Percentiles rank a stretch among this genome's conserved stretches.
Conservation (phyloP, 2,329 filamentous ascomycete genomes). For the Sclerotinia minor region DNA sequence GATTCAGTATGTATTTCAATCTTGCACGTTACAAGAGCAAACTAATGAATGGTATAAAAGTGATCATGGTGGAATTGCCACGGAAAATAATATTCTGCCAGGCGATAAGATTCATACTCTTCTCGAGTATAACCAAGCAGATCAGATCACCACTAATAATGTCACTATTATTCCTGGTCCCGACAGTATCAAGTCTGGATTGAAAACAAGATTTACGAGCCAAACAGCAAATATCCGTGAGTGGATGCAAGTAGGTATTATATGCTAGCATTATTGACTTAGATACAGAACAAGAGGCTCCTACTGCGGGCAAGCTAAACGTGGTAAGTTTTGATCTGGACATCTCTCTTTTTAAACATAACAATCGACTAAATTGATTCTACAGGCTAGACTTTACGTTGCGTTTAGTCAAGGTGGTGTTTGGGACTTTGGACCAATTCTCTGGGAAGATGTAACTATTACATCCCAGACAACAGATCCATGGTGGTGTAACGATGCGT, state of each 20-base stretch:
- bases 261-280: not conserved
- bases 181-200: not conserved
- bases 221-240: not conserved
- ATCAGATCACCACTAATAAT: not conserved
- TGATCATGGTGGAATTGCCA: not conserved
- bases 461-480: slow-evolving; percentile 4
- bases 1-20: not conserved
- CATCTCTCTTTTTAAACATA: not conserved
- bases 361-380: not conserved
- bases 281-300: not conserved
- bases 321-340: not conserved
- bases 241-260: not conserved
- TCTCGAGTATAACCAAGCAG: not conserved
- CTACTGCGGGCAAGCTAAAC: not conserved
- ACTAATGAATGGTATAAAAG: not conserved
- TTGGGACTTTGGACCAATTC: slow-evolving; percentile 34
- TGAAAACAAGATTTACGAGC: not conserved
- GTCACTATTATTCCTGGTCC: slow-evolving; percentile 1
- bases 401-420: not conserved
- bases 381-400: slow-evolving; percentile 27
- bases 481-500: slow-evolving; percentile 4
- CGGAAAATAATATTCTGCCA: slow-evolving; percentile 9
- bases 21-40: not conserved
- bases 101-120: slow-evolving; percentile 1
- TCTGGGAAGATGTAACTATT: slow-evolving; percentile 20